These are phyloP conservation scores for Telfairia occidentalis DNA, from an alignment of 331 rosid species.

Conservation along the genomic window DNA sequence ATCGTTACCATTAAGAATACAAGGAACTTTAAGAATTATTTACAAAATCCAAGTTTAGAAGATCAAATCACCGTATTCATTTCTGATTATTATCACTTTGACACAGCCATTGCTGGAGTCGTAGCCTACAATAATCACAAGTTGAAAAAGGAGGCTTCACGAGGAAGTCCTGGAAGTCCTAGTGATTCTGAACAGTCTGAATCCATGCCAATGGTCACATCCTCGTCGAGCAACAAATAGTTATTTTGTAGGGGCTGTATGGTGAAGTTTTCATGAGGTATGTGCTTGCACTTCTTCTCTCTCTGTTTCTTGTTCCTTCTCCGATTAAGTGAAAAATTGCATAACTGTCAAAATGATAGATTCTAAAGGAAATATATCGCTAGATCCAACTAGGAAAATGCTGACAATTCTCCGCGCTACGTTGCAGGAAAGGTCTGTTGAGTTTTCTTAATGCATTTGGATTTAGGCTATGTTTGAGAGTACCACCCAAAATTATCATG, in stretches of 20 bases:
- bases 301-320: not conserved
- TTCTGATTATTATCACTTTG: not conserved
- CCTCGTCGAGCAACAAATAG: slow-evolving; percentile 40
- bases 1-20: not conserved
- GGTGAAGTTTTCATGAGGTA: slow-evolving; percentile 30
- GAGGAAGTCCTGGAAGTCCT: slow-evolving; percentile 23
- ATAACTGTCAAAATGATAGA: not conserved
- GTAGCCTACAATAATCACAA: slow-evolving; percentile 90
- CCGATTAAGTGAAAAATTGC: not conserved
- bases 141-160: slow-evolving; percentile 64
- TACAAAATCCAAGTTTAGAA: not conserved
- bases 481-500: not conserved
- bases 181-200: slow-evolving; percentile 30
- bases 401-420: not conserved
- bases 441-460: not conserved
- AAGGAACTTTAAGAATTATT: not conserved
- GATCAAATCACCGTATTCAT: not conserved
- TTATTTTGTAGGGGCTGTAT: slow-evolving; percentile 22
- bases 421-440: not conserved
- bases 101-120: slow-evolving; percentile 91
- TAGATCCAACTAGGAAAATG: not conserved
- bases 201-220: slow-evolving; percentile 27
- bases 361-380: not conserved
- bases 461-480: not conserved
- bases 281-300: slow-evolving; percentile 11